These are phyloP conservation scores for Globisporangium camurandrum DNA, from an alignment of 352 stramenopile species.

Conservation along the genomic window DNA sequence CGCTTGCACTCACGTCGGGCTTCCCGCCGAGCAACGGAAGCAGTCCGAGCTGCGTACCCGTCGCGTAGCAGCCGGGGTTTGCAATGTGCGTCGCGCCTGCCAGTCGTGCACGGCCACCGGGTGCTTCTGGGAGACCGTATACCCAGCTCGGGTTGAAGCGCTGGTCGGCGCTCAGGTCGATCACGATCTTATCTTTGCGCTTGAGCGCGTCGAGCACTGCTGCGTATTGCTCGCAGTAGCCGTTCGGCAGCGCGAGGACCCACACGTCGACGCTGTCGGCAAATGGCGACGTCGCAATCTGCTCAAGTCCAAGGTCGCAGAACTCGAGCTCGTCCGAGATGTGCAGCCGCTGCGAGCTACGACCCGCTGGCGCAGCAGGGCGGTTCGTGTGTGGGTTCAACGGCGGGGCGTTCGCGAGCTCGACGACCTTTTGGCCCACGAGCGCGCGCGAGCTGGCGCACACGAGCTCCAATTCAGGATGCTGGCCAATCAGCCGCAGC, in stretches of 20 bases:
- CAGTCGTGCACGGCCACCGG: constrained; percentile 45
- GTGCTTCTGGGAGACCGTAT: constrained; percentile 82
- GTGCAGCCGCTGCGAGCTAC: constrained; percentile 27
- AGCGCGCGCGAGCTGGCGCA: constrained; percentile 79
- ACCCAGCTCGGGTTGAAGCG: constrained; percentile 82
- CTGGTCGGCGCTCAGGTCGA: constrained; percentile 86
- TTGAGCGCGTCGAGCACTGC: constrained; percentile 57
- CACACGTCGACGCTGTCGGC: constrained; percentile 81
- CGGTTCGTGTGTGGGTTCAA: constrained; percentile 79
- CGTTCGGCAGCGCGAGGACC: constrained; percentile 84
- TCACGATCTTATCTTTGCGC: constrained; percentile 69
- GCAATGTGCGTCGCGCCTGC: constrained; percentile 70
- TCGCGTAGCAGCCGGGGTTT: constrained; percentile 87
- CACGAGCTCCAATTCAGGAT: constrained; percentile 75
- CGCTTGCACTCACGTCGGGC: constrained; percentile 30
- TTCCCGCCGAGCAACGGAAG: constrained; percentile 73
- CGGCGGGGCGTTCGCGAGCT: constrained; percentile 61
- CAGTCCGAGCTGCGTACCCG: constrained; percentile 68
- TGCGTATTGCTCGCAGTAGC: constrained; percentile 78
- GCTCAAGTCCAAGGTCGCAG: constrained; percentile 70
- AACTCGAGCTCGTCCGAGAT: constrained; percentile 76
- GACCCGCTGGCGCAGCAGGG: constrained; percentile 36
- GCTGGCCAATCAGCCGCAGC: constrained; percentile 71
- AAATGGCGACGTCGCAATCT: constrained; percentile 57
- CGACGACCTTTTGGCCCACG: constrained; percentile 67